Conservation (phyloP, 257 asterid species). For the Echites panduratus region DNA sequence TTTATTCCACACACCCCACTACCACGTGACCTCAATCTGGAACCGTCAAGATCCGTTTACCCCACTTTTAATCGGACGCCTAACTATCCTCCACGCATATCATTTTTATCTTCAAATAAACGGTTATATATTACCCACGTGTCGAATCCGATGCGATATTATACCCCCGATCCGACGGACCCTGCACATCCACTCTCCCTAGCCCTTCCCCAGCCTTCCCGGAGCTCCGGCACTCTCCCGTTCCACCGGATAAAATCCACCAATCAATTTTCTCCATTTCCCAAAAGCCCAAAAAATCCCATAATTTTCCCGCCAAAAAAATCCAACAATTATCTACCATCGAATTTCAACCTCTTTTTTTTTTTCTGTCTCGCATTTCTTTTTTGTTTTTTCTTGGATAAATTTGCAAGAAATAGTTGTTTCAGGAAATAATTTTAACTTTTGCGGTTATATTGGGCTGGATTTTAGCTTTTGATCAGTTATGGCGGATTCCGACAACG, state of each 20-base stretch:
- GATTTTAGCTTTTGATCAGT: neutral
- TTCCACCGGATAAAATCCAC: neutral
- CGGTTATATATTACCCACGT: conserved; percentile 9
- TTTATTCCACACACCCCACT: conserved; percentile 6
- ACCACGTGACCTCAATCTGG: conserved; percentile 4
- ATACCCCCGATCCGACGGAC: conserved; percentile 17
- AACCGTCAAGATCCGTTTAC: conserved; percentile 5
- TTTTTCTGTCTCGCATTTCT: neutral
- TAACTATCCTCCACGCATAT: neutral
- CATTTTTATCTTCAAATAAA: conserved; percentile 13
- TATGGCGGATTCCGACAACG: conserved; percentile 22
- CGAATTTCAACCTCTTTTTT: neutral
- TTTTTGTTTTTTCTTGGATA: neutral
- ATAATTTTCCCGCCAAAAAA: conserved; percentile 9
- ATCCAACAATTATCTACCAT: neutral
- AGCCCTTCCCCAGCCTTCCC: neutral
- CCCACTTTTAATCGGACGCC: conserved; percentile 13
- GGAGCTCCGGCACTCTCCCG: conserved; percentile 2
- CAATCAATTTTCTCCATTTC: neutral
- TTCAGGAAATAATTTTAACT: neutral
- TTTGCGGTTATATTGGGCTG: neutral
- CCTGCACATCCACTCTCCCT: neutral
- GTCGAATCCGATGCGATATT: conserved; percentile 15
- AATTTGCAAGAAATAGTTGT: neutral
- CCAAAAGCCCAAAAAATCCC: neutral